Conservation (phyloP, 2,329 filamentous ascomycete species). For the Diaporthe nobilis region DNA sequence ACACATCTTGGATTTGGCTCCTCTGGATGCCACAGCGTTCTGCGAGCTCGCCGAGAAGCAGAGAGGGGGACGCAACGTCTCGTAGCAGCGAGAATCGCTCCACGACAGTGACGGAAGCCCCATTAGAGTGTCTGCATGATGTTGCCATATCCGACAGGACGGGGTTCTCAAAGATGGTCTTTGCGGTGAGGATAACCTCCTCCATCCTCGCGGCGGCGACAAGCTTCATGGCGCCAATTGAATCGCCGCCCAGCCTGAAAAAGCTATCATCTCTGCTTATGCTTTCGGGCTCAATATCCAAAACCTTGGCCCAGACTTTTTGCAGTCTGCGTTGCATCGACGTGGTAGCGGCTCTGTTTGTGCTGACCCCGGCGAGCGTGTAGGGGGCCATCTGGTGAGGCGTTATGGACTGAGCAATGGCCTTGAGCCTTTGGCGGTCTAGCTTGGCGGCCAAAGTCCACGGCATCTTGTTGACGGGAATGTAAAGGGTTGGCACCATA, state of each 20-base stretch:
- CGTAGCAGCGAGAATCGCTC: neutral
- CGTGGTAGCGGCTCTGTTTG: neutral
- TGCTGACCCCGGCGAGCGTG: slow-evolving; percentile 8
- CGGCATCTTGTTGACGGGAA: slow-evolving; percentile 26
- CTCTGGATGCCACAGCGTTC: neutral
- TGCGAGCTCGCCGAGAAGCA: slow-evolving; percentile 9
- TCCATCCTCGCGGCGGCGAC: slow-evolving; percentile 39
- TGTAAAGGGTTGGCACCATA: slow-evolving; percentile 23
- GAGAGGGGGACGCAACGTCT: neutral
- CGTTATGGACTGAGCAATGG: slow-evolving; percentile 7
- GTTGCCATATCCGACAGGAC: slow-evolving; percentile 6
- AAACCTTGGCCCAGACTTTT: slow-evolving; percentile 9
- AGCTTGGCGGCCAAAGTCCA: slow-evolving; percentile 9
- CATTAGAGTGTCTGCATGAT: neutral
- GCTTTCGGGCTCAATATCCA: neutral
- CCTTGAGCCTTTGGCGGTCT: slow-evolving; percentile 19
- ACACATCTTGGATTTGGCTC: slow-evolving; percentile 10
- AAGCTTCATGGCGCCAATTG: slow-evolving; percentile 47
- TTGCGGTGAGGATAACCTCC: neutral
- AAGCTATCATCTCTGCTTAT: slow-evolving; percentile 46
- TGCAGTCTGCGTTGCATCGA: slow-evolving; percentile 1
- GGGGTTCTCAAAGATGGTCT: neutral
- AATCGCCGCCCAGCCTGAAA: slow-evolving; percentile 50
- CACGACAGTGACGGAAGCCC: neutral
- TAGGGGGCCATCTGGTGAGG: slow-evolving; percentile 4